phyloP scores from a whole-genome alignment of 2,329 filamentous ascomycete genomes.

The Neonectria coccinea region DNA sequence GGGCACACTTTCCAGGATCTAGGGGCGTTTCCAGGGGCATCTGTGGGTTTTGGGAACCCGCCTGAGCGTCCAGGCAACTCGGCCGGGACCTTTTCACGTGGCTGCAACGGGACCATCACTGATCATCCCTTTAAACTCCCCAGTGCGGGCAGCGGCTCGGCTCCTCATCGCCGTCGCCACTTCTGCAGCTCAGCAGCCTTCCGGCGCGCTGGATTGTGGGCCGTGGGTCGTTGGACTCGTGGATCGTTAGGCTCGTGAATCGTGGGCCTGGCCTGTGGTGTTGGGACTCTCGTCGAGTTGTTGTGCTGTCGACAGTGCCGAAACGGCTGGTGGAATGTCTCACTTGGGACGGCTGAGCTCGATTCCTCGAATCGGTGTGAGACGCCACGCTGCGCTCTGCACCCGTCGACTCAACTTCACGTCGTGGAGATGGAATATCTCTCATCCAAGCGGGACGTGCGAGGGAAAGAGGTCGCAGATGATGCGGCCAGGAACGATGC shows the following conservation, averaged over 20 bases:
- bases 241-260: constrained; percentile 1
- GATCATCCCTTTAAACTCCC: constrained; percentile 23
- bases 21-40: constrained; percentile 24
- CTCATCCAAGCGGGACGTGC: constrained; percentile 34
- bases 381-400: constrained; percentile 27
- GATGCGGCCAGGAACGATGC: constrained; percentile 29
- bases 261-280: background rate
- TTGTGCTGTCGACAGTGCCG: background rate
- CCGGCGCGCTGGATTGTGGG: constrained; percentile 2
- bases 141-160: constrained; percentile 1
- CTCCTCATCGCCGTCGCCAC: constrained; percentile 2
- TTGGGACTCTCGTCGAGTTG: constrained; percentile 2
- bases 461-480: constrained; percentile 37
- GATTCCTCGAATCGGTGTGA: constrained; percentile 21
- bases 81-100: constrained; percentile 44
- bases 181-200: constrained; percentile 2
- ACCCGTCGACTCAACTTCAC: constrained; percentile 33
- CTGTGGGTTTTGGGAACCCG: constrained; percentile 21
- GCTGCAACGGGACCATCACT: constrained; percentile 34
- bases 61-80: constrained; percentile 32
- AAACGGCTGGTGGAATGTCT: constrained; percentile 24
- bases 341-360: constrained; percentile 30
- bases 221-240: background rate
- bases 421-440: constrained; percentile 30
- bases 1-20: constrained; percentile 32